Percentiles rank a stretch among this genome's conserved stretches.
phyloP scores from a whole-genome alignment of 2,329 filamentous ascomycete species.

The Karstenula rhodostoma region DNA sequence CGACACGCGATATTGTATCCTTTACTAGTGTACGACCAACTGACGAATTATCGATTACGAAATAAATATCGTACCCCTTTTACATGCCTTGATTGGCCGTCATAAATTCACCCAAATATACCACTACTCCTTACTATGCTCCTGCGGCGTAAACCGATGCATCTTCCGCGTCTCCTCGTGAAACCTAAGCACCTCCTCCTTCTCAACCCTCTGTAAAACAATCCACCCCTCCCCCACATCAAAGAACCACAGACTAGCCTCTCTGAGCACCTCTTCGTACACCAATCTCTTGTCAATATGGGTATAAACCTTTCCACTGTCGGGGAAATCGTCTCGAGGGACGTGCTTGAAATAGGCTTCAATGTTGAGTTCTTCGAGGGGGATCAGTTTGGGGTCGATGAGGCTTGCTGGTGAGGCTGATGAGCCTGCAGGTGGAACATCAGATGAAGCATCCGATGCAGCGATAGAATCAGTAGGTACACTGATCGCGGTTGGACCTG shows the following conservation, averaged over 20 bases:
- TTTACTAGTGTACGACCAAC: neutral
- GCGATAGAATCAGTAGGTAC: too few species aligned
- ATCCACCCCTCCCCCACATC: neutral
- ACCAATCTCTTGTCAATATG: constrained; percentile 7
- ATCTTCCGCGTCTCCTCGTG: neutral
- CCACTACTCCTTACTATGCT: too few species aligned
- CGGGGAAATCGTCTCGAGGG: too few species aligned
- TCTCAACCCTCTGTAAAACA: neutral
- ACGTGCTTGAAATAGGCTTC: neutral
- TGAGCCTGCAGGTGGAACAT: neutral
- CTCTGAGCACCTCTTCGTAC: neutral
- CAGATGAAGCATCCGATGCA: neutral
- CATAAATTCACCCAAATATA: neutral
- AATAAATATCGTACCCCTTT: too few species aligned
- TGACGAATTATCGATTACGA: too few species aligned
- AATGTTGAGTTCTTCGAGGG: neutral
- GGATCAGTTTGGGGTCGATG: neutral
- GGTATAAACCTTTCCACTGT: too few species aligned
- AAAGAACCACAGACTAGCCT: neutral
- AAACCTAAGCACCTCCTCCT: neutral
- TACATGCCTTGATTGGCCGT: neutral
- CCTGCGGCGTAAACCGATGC: neutral
- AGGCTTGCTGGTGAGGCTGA: neutral
- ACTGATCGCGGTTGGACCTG: too few species aligned
- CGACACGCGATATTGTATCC: neutral